Percentiles rank a stretch among this genome's conserved stretches.
phyloP scores from a whole-genome alignment of 2,329 filamentous ascomycete genomes.

The Ceratocystis harringtonii region DNA sequence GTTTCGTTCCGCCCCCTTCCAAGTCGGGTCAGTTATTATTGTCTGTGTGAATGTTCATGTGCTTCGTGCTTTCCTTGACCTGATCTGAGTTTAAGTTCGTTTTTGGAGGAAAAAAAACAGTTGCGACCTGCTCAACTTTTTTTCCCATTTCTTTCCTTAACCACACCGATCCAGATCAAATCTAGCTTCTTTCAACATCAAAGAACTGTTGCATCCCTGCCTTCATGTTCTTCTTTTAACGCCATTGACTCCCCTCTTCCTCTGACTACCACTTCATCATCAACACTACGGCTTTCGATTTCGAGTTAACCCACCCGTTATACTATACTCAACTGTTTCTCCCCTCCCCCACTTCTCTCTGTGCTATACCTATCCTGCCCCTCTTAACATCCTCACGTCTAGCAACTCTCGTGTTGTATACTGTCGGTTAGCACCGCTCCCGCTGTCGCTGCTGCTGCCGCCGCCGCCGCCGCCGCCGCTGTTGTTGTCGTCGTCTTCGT shows the following conservation, averaged over 20 bases:
- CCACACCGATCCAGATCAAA: not conserved
- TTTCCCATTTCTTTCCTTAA: not conserved
- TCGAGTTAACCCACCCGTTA: not conserved
- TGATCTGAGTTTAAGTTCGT: conserved; percentile 2
- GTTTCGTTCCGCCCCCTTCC: conserved; percentile 9
- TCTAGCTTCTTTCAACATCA: not conserved
- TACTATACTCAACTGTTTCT: conserved; percentile 7
- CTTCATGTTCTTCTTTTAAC: not conserved
- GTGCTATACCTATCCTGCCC: conserved; percentile 4
- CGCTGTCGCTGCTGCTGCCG: no score
- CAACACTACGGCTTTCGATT: not conserved
- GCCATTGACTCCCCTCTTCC: not conserved
- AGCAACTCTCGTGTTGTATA: not conserved
- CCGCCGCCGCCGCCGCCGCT: not conserved
- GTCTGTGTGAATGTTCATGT: conserved; percentile 6
- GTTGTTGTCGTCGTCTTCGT: not conserved
- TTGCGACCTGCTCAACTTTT: conserved; percentile 3
- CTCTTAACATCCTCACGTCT: not conserved
- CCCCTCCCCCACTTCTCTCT: conserved; percentile 9
- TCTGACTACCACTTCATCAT: not conserved
- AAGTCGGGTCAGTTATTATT: conserved; percentile 12
- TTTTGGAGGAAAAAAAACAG: not conserved
- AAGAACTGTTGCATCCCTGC: not conserved
- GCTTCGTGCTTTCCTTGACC: conserved; percentile 4
- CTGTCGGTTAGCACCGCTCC: not conserved